Conservation (phyloP, 2,329 filamentous ascomycete species). For the Leptographium procerum region DNA sequence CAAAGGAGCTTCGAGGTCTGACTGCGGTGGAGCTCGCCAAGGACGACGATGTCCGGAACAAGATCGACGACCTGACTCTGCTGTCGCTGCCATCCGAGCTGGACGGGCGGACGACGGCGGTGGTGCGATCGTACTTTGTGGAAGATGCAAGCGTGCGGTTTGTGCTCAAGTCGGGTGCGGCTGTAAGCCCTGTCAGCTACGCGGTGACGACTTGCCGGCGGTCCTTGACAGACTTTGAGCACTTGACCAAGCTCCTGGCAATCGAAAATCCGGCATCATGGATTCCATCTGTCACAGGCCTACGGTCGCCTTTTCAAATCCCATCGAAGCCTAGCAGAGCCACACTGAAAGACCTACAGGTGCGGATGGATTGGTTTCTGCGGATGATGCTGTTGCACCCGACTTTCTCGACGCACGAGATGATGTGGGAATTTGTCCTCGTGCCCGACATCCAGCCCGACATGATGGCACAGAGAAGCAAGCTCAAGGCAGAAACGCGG, state of each 20-base stretch:
- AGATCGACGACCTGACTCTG: constrained; percentile 85
- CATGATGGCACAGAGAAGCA: constrained; percentile 81
- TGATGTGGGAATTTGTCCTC: constrained; percentile 98
- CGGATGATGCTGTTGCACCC: constrained; percentile 78
- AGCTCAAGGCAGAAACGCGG: constrained; percentile 73
- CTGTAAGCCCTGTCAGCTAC: constrained; percentile 68
- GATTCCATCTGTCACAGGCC: constrained; percentile 67
- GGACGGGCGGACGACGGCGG: constrained; percentile 78
- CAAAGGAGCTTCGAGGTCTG: constrained; percentile 75
- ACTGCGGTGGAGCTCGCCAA: constrained; percentile 95
- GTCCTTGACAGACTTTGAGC: constrained; percentile 82
- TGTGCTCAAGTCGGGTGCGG: constrained; percentile 86
- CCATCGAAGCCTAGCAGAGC: constrained; percentile 84
- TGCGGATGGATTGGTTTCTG: constrained; percentile 77
- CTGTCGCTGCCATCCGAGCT: constrained; percentile 61
- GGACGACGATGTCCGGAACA: constrained; percentile 92
- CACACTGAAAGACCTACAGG: constrained; percentile 76
- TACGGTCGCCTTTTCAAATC: constrained; percentile 83
- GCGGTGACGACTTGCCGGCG: constrained; percentile 91
- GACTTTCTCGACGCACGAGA: constrained; percentile 90
- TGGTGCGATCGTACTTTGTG: constrained; percentile 92
- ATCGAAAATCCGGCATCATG: constrained; percentile 93
- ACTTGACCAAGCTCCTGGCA: constrained; percentile 69
- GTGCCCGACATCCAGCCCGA: constrained; percentile 86
- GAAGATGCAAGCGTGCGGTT: constrained; percentile 90